These are phyloP conservation scores for Penicillium griseofulvum DNA, from an alignment of 2,329 filamentous ascomycete genomes.

Conservation along the genomic window DNA sequence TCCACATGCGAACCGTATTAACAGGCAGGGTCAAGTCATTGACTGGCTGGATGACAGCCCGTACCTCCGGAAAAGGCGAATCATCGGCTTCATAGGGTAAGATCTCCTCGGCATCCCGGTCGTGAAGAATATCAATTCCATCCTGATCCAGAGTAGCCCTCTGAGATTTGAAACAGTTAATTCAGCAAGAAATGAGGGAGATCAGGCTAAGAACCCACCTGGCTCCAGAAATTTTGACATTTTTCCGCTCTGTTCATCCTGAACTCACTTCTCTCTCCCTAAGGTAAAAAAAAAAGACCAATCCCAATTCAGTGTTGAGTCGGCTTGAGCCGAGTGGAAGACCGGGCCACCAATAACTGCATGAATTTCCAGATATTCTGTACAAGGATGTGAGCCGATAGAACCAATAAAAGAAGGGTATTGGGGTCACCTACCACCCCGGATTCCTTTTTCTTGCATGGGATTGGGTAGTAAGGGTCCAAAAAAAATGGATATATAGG, in stretches of 20 bases:
- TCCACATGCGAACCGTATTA: constrained; percentile 40
- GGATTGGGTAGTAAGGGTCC: neutral
- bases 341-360: neutral
- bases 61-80: constrained; percentile 41
- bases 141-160: constrained; percentile 11
- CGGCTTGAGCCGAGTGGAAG: constrained; percentile 1
- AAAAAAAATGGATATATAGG: neutral
- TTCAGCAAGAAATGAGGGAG: neutral
- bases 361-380: neutral
- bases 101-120: constrained; percentile 32
- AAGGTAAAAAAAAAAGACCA: neutral
- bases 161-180: constrained; percentile 11
- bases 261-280: neutral
- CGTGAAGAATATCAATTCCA: constrained; percentile 27
- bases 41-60: constrained; percentile 35
- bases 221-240: constrained; percentile 4
- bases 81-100: constrained; percentile 38
- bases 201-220: constrained; percentile 2
- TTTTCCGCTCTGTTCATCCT: constrained; percentile 11
- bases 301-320: neutral
- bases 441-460: neutral
- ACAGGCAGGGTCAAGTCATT: constrained; percentile 33
- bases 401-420: neutral
- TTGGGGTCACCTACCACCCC: neutral
- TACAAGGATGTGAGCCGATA: neutral